phyloP scores from a whole-genome alignment of 78 protist species.

The Salpingoeca rosetta region DNA sequence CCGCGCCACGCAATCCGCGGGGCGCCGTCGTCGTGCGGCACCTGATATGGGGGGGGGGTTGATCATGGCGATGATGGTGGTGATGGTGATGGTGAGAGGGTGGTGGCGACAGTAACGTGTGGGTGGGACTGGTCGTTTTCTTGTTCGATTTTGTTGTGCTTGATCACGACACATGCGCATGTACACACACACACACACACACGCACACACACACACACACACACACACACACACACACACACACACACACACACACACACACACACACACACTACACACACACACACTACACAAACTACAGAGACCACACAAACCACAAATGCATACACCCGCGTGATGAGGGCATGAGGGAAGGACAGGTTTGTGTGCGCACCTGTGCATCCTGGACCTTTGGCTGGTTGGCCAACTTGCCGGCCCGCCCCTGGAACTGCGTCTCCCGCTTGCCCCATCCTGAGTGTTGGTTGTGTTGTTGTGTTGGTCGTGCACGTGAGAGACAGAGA shows the following conservation, averaged over 20 bases:
- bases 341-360: not conserved
- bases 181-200: too few species aligned
- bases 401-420: not conserved
- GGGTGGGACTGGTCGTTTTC: too few species aligned
- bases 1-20: constrained; percentile 2
- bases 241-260: too few species aligned
- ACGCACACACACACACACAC: too few species aligned
- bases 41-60: not conserved
- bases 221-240: too few species aligned
- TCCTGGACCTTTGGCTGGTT: not conserved
- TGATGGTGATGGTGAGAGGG: too few species aligned
- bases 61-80: too few species aligned
- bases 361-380: not conserved
- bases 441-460: constrained; percentile 1
- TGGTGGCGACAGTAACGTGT: too few species aligned
- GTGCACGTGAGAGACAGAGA: too few species aligned
- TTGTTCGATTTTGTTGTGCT: too few species aligned
- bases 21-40: not conserved
- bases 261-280: too few species aligned
- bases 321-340: not conserved
- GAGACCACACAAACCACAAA: not conserved
- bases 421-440: not conserved
- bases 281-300: not conserved
- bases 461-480: not conserved
- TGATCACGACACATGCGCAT: too few species aligned